Base-by-base conservation (phyloP, 805 yeast genomes). In the Geotrichum ghanense region DNA sequence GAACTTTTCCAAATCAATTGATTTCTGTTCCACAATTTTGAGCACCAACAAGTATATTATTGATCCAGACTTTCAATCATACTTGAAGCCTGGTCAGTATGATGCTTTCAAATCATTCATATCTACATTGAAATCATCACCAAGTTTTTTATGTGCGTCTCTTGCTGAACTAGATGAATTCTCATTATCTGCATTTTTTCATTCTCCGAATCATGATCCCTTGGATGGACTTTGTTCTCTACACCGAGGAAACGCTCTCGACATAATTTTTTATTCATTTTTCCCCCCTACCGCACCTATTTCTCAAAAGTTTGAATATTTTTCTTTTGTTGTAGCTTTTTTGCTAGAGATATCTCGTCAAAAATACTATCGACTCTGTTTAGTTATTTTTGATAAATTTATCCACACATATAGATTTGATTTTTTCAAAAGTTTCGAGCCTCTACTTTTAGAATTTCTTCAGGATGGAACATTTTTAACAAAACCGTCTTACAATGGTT, bases 121-220 rank as follows among this genome's bases (percentile, higher is more conserved):
- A 47, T 57, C 64, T 9, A 49, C 60, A 35, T 49, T 63, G 26
- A 56, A 64, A 27, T 55, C 66, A 1, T 59, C 67, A 1, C 66
- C 67, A 0, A 58, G 60, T n/a, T 63, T 63, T 43, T 48, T 63
- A 9, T 60, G 63, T n/a, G 50, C 60, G 6, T 55, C 61, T 2
- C 46, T 60, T 12, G 41, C 52, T 2, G 53, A 56, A n/a, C 42
- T 63, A 47, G 42, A 52, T 1, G 31, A 45, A 2, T 16, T 45
- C 2, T 61, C 57, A 22, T 45, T 57, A 9, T 44, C 34, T 9
- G 21, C 44, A 14, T 57, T 60, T 42, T 9, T 41, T 17, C 16
- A 48, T 20, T 25, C 22, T 20, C 31, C 49, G 37, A 16, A 31
- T 9, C 46, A 22, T 3, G 60, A 56, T n/a, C 44, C 50, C 17